Evolutionary conservation across 306 rosid genomes (phyloP).

Genomic region (Cicer yamashitae): DNA sequence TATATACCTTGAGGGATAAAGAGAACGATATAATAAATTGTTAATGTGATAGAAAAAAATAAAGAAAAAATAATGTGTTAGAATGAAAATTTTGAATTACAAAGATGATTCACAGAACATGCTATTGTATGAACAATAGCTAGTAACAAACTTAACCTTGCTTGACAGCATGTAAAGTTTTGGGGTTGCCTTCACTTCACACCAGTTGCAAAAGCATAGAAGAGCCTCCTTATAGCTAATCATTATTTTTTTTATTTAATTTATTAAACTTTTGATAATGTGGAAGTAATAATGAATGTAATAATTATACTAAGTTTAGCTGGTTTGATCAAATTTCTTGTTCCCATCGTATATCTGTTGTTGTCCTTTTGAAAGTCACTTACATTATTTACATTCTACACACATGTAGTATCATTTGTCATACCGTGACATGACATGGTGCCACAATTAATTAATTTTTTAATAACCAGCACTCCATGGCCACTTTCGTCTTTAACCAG

Average conservation of each 20-base stretch:
- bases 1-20: too few relatives aligned
- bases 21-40: too few relatives aligned
- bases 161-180: too few relatives aligned
- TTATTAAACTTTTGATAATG: slow-evolving; percentile 4
- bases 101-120: too few relatives aligned
- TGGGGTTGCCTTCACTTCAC: too few relatives aligned
- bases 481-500: slow-evolving; percentile 40
- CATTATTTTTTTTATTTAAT: slow-evolving; percentile 5
- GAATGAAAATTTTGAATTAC: too few relatives aligned
- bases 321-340: slow-evolving; percentile 22
- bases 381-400: slow-evolving; percentile 8
- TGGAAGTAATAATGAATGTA: slow-evolving; percentile 16
- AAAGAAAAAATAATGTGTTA: too few relatives aligned
- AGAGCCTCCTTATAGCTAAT: not conserved
- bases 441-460: slow-evolving; percentile 4
- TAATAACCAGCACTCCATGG: slow-evolving; percentile 7
- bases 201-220: too few relatives aligned
- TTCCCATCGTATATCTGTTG: slow-evolving; percentile 21
- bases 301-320: slow-evolving; percentile 36
- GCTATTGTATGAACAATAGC: too few relatives aligned
- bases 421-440: not conserved
- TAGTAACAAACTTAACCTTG: too few relatives aligned
- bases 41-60: too few relatives aligned
- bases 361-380: slow-evolving; percentile 42
- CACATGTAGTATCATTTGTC: slow-evolving; percentile 8